Conservation (phyloP, 2,329 filamentous ascomycete genomes). For the Neurospora sp. region DNA sequence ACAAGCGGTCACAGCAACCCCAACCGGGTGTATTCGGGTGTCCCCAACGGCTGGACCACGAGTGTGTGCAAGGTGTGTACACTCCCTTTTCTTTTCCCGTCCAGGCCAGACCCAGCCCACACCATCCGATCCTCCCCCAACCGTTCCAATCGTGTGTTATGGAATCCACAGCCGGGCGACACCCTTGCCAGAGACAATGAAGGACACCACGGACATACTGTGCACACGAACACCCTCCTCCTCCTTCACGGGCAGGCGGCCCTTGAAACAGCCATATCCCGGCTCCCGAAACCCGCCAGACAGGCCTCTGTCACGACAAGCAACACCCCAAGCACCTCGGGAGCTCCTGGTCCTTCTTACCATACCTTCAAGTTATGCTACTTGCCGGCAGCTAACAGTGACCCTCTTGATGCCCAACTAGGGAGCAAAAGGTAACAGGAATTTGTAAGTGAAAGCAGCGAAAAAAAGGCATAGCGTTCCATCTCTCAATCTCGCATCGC, state of each 20-base stretch:
- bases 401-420: constrained; percentile 1
- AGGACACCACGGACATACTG: background rate
- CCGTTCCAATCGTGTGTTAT: background rate
- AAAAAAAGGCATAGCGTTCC: background rate
- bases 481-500: constrained; percentile 2
- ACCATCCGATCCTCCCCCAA: background rate
- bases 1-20: background rate
- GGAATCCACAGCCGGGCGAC: background rate
- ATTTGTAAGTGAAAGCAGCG: background rate
- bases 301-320: constrained; percentile 14
- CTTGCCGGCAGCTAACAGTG: constrained; percentile 9
- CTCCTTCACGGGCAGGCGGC: constrained; percentile 2
- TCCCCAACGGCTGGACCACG: background rate
- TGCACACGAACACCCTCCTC: background rate
- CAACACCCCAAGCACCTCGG: background rate
- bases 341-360: background rate
- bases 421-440: background rate
- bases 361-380: background rate
- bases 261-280: constrained; percentile 15
- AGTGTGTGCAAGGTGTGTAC: background rate
- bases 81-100: background rate
- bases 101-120: background rate
- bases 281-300: constrained; percentile 15
- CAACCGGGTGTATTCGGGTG: background rate
- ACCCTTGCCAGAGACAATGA: background rate